These are phyloP conservation scores for Onygenales sp. DNA, from an alignment of 2,329 filamentous ascomycete species.

Conservation along the genomic window DNA sequence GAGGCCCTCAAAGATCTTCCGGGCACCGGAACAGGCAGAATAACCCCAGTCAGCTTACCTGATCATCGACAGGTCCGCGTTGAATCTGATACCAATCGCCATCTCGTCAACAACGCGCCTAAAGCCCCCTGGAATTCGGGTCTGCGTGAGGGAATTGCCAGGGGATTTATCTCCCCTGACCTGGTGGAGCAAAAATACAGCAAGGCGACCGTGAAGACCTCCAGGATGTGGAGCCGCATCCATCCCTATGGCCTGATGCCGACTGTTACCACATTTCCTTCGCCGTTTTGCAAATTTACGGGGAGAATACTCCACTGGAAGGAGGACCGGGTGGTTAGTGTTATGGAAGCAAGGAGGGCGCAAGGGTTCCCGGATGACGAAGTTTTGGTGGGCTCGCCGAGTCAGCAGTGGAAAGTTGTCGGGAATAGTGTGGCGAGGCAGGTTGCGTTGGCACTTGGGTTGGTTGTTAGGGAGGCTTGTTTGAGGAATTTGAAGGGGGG, in stretches of 20 bases:
- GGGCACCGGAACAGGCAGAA: slow-evolving; percentile 50
- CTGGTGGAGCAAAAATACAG: slow-evolving; percentile 12
- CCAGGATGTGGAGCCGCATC: slow-evolving; percentile 12
- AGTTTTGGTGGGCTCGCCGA: slow-evolving; percentile 51
- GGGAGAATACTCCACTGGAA: slow-evolving; percentile 56
- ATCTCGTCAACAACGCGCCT: slow-evolving; percentile 51
- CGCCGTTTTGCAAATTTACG: slow-evolving; percentile 45
- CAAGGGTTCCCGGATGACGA: slow-evolving; percentile 65
- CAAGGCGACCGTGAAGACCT: background rate
- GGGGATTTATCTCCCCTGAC: slow-evolving; percentile 13
- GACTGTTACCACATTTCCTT: slow-evolving; percentile 52
- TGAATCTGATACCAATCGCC: slow-evolving; percentile 31
- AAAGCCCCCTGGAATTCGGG: slow-evolving; percentile 30
- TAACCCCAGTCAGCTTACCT: slow-evolving; percentile 54
- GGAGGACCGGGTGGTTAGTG: slow-evolving; percentile 50
- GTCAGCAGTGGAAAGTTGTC: slow-evolving; percentile 54
- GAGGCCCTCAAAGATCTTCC: slow-evolving; percentile 55
- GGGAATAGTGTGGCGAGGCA: slow-evolving; percentile 69
- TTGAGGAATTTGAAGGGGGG: background rate
- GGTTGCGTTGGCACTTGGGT: slow-evolving; percentile 57
- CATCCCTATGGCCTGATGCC: slow-evolving; percentile 44
- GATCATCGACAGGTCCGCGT: slow-evolving; percentile 53
- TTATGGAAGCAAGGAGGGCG: slow-evolving; percentile 59
- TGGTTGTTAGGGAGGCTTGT: slow-evolving; percentile 54
- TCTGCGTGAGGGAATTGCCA: slow-evolving; percentile 10